phyloP scores from a whole-genome alignment of 495 filamentous ascomycete genomes.

The Tuber aestivum region DNA sequence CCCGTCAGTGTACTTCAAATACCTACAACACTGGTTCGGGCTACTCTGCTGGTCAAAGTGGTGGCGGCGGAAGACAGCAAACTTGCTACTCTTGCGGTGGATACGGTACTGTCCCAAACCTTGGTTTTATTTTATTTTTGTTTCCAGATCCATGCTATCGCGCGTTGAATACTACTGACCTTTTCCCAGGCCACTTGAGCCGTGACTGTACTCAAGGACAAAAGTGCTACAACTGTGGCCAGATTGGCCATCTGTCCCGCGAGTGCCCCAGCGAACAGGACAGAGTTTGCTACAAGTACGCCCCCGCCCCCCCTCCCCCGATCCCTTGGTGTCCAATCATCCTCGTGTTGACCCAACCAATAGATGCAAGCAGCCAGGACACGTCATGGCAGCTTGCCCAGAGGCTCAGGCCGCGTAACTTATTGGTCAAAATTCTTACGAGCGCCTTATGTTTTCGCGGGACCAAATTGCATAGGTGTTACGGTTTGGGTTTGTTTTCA shows the following conservation, averaged over 20 bases:
- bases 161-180: constrained; percentile 15
- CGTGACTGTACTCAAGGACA: constrained; percentile 96
- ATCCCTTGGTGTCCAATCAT: background rate
- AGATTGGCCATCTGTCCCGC: constrained; percentile 86
- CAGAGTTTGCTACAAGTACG: constrained; percentile 87
- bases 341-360: constrained; percentile 18
- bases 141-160: background rate
- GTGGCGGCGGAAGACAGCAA: constrained; percentile 57
- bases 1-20: constrained; percentile 81
- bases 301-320: too few relatives aligned
- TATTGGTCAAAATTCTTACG: constrained; percentile 25
- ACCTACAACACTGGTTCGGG: constrained; percentile 42
- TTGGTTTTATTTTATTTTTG: background rate
- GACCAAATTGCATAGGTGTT: constrained; percentile 40
- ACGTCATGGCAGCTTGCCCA: constrained; percentile 88
- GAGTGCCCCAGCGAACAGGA: constrained; percentile 93
- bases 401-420: constrained; percentile 45
- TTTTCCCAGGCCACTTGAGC: constrained; percentile 67
- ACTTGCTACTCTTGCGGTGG: constrained; percentile 97
- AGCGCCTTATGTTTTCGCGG: constrained; percentile 38
- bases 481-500: constrained; percentile 40
- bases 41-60: constrained; percentile 28
- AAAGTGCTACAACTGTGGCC: constrained; percentile 99
- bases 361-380: constrained; percentile 89
- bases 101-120: constrained; percentile 49